Percentiles rank a stretch among this genome's conserved stretches.
These are phyloP conservation scores for Daldinia sp. DNA, from an alignment of 2,329 filamentous ascomycete genomes.

Conservation along the genomic window DNA sequence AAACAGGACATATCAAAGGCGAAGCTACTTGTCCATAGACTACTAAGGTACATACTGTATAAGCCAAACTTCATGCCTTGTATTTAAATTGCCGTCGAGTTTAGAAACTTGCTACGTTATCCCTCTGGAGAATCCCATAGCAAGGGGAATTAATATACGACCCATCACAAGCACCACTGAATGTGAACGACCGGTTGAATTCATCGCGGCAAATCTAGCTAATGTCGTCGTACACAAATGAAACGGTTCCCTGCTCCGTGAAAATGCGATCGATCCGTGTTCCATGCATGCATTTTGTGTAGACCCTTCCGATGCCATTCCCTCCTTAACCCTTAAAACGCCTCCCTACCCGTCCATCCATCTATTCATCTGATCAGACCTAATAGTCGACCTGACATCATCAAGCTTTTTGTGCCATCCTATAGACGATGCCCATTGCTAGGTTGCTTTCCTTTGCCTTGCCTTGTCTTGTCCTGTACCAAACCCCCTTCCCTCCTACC, in stretches of 20 bases:
- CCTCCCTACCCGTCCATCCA: background rate
- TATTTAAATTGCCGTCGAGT: background rate
- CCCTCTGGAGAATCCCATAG: background rate
- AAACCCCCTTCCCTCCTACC: background rate
- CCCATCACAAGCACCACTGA: background rate
- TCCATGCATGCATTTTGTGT: slow-evolving; percentile 14
- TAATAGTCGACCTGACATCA: background rate
- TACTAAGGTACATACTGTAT: no score
- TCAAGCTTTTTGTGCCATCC: no score
- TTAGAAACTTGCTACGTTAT: background rate
- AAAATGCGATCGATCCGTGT: background rate
- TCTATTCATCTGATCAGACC: background rate
- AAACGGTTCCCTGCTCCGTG: background rate
- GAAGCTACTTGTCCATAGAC: background rate
- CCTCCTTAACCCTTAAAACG: background rate
- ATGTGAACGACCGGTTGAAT: background rate
- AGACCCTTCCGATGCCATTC: background rate
- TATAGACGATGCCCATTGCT: background rate
- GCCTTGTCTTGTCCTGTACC: background rate
- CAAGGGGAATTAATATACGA: background rate
- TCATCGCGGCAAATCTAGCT: background rate
- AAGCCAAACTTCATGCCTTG: background rate
- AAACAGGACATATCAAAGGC: background rate
- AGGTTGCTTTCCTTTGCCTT: no score
- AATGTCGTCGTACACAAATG: background rate